A percentile compares a stretch with the other conserved stretches of the same genome.
phyloP scores from a whole-genome alignment of 129 eudicot genomes.

The Saposhnikovia divaricata region DNA sequence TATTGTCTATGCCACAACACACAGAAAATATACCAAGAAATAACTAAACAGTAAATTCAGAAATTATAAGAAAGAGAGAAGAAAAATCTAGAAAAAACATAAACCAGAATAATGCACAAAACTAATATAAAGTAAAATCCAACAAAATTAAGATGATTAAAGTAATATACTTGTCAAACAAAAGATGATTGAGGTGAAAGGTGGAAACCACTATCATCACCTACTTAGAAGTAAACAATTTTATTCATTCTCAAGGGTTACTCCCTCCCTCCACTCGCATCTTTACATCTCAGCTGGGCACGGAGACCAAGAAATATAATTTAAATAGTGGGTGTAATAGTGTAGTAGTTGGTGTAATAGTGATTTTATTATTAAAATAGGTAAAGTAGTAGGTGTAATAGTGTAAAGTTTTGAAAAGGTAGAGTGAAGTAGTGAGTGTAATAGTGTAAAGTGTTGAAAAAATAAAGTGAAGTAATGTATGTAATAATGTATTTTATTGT shows the following conservation, averaged over 20 bases:
- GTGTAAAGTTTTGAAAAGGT: too few species aligned
- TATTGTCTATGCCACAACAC: not conserved
- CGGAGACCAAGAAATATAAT: too few species aligned
- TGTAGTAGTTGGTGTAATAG: too few species aligned
- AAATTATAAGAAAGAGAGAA: not conserved
- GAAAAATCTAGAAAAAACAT: not conserved
- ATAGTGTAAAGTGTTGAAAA: too few species aligned
- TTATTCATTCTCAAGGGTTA: constrained; percentile 12
- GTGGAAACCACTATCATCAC: constrained; percentile 23
- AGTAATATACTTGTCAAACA: constrained; percentile 9
- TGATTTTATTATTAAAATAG: too few species aligned
- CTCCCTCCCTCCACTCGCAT: too few species aligned
- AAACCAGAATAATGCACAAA: not conserved
- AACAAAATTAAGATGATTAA: not conserved
- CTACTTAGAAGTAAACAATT: constrained; percentile 9
- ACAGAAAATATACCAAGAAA: not conserved
- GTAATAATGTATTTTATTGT: too few species aligned
- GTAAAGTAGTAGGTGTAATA: too few species aligned
- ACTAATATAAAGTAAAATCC: constrained; percentile 3
- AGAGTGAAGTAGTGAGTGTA: too few species aligned
- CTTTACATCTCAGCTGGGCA: too few species aligned
- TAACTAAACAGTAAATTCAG: not conserved
- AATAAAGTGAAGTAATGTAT: too few species aligned
- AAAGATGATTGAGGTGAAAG: constrained; percentile 17
- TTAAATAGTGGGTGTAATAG: too few species aligned